Percentiles rank a stretch among this genome's conserved stretches.
Conservation (phyloP, 2,329 filamentous ascomycete genomes). For the Sporothrix sp. region DNA sequence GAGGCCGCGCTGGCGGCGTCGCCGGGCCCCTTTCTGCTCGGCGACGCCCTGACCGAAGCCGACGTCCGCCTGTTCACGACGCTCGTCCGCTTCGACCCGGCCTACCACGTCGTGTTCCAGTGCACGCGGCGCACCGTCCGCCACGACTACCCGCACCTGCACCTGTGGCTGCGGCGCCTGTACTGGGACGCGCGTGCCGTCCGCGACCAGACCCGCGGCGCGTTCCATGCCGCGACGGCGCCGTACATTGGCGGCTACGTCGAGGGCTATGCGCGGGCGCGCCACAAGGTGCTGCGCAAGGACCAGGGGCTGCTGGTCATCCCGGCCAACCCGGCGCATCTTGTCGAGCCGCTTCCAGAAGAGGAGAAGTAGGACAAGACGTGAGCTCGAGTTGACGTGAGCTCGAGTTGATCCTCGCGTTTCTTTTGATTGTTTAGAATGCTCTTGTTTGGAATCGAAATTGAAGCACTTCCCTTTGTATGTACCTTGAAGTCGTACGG, state of each 20-base stretch:
- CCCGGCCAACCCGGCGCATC: constrained; percentile 5
- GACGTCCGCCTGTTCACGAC: constrained; percentile 60
- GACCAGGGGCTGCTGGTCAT: constrained; percentile 5
- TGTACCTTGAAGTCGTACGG: too few relatives aligned
- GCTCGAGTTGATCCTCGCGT: too few relatives aligned
- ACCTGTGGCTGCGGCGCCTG: constrained; percentile 59
- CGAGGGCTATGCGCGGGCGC: constrained; percentile 8
- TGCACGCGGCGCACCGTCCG: constrained; percentile 56
- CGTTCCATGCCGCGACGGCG: constrained; percentile 1
- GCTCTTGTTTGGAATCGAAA: too few relatives aligned
- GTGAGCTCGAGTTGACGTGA: too few relatives aligned
- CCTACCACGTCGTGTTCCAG: constrained; percentile 56
- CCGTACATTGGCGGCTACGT: constrained; percentile 6
- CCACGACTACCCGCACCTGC: constrained; percentile 57
- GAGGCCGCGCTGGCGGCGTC: constrained; percentile 45
- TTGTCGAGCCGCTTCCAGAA: constrained; percentile 5
- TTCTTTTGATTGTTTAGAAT: too few relatives aligned
- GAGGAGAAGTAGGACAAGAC: background rate
- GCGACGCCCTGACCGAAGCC: constrained; percentile 54
- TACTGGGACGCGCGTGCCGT: constrained; percentile 32
- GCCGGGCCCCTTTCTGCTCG: constrained; percentile 49
- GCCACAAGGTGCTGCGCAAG: constrained; percentile 4
- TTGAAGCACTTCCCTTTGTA: too few relatives aligned
- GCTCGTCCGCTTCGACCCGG: constrained; percentile 57
- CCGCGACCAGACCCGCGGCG: constrained; percentile 3